Conservation (phyloP, 2,329 filamentous ascomycete species). For the Tolypocladium ovalisporum region DNA sequence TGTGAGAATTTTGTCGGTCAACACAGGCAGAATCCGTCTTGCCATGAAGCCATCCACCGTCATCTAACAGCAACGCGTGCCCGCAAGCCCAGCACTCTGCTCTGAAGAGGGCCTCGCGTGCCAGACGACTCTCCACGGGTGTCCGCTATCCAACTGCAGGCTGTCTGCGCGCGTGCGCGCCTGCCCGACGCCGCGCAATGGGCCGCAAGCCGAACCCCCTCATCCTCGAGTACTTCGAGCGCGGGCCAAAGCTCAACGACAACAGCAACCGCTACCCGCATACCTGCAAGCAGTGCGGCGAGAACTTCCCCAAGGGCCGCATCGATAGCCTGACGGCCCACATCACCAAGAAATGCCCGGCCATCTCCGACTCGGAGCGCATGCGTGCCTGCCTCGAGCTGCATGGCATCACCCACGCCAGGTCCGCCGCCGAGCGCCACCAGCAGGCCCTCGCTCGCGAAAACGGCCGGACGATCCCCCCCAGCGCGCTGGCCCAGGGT, state of each 20-base stretch:
- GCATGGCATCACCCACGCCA: slow-evolving; percentile 53
- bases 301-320: slow-evolving; percentile 82
- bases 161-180: neutral
- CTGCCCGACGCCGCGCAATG: slow-evolving; percentile 37
- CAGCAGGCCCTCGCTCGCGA: slow-evolving; percentile 13
- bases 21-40: slow-evolving; percentile 20
- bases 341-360: slow-evolving; percentile 77
- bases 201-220: slow-evolving; percentile 75
- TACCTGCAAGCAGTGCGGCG: slow-evolving; percentile 79
- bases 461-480: slow-evolving; percentile 16
- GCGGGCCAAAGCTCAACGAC: slow-evolving; percentile 77
- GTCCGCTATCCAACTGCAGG: neutral
- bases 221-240: slow-evolving; percentile 79
- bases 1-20: slow-evolving; percentile 25
- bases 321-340: slow-evolving; percentile 75
- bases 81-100: neutral
- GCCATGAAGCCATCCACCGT: slow-evolving; percentile 6
- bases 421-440: slow-evolving; percentile 19
- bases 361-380: slow-evolving; percentile 62
- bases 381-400: slow-evolving; percentile 64
- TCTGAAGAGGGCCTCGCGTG: neutral
- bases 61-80: slow-evolving; percentile 3
- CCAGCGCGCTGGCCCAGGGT: slow-evolving; percentile 37
- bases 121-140: neutral
- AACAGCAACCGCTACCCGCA: slow-evolving; percentile 87